Evolutionary conservation across 169 alveolate species (phyloP).

Genomic region (Neospora caninum): DNA sequence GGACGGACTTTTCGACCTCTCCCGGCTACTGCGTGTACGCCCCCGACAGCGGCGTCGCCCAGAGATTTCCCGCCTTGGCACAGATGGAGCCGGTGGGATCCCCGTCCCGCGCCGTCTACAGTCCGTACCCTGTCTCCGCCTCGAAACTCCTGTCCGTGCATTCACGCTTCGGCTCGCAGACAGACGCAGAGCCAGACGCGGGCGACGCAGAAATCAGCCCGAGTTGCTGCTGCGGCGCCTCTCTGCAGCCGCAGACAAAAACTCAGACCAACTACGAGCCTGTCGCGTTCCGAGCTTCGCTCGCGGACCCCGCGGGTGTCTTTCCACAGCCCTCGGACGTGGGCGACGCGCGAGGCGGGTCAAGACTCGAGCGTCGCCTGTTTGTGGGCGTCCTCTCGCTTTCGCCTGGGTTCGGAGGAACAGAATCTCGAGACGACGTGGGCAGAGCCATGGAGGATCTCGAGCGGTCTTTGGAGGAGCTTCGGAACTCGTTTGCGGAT

Average conservation of each 20-base stretch:
- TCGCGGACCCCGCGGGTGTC: background rate
- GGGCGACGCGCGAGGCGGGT: too few relatives aligned
- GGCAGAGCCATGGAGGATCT: slow-evolving; percentile 23
- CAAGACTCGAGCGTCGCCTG: background rate
- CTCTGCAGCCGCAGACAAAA: background rate
- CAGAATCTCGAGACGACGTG: background rate
- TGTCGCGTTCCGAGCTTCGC: background rate
- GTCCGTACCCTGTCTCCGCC: too few relatives aligned
- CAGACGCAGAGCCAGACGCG: background rate
- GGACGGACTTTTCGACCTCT: too few relatives aligned
- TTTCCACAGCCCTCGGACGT: too few relatives aligned
- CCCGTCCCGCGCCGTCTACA: too few relatives aligned
- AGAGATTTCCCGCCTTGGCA: too few relatives aligned
- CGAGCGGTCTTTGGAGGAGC: background rate
- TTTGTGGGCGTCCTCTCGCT: background rate
- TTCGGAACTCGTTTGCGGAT: background rate
- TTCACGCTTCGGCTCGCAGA: background rate
- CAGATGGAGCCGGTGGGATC: too few relatives aligned
- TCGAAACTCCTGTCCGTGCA: too few relatives aligned
- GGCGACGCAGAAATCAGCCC: background rate
- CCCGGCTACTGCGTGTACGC: too few relatives aligned
- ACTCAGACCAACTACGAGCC: background rate
- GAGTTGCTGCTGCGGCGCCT: background rate
- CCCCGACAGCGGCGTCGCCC: too few relatives aligned
- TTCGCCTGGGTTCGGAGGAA: background rate